Conservation (phyloP, 345 rosid species). For the Rhodamnia rubescens region DNA sequence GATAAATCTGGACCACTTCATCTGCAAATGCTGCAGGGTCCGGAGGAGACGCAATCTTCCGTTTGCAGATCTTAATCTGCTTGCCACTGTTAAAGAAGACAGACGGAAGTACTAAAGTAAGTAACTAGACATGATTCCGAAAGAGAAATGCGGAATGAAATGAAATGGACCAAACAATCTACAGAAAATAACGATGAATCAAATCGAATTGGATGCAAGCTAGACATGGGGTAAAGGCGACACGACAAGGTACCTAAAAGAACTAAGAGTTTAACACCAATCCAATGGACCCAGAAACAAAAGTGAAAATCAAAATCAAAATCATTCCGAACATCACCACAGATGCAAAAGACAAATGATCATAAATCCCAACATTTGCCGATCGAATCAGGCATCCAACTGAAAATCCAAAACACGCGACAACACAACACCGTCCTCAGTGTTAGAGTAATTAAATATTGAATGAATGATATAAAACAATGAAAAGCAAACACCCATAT, state of each 20-base stretch:
- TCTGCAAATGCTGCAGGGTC: constrained; percentile 98
- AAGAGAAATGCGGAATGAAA: neutral
- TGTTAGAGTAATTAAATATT: too few species aligned
- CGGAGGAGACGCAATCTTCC: constrained; percentile 87
- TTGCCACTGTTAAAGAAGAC: constrained; percentile 50
- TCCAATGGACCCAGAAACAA: neutral
- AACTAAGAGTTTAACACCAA: neutral
- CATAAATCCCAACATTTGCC: neutral
- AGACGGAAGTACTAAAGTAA: neutral
- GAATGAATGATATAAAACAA: too few species aligned
- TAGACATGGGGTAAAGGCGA: too few species aligned
- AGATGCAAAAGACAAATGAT: too few species aligned
- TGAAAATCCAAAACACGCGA: neutral
- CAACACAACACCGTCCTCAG: neutral
- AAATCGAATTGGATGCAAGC: neutral
- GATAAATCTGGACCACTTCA: constrained; percentile 94
- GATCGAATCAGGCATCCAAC: neutral
- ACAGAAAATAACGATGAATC: neutral
- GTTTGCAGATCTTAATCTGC: constrained; percentile 99
- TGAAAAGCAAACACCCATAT: too few species aligned
- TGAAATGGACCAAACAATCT: neutral
- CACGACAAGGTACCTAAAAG: too few species aligned
- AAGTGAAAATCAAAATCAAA: too few species aligned
- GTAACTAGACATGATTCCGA: neutral
- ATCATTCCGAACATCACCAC: neutral